Evolutionary conservation across 495 filamentous ascomycete species (phyloP), one percentile per base, ranked within the genome.

Genomic region (Paragyromitra xinjiangensis): DNA sequence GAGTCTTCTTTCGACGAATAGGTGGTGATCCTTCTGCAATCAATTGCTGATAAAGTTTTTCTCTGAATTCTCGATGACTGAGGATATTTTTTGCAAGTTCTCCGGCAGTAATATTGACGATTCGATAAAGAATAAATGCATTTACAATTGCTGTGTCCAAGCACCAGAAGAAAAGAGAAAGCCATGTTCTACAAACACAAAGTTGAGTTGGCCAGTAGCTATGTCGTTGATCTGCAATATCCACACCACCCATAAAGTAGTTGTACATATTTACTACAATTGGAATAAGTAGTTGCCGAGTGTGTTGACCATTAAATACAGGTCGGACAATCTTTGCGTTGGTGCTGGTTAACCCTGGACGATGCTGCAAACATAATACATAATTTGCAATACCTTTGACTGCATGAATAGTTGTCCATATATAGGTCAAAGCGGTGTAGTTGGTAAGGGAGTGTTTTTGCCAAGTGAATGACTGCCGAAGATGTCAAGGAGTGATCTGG

Each of bases 141-240:
- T 74, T 74, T 5, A 70, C 39, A 48, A 76, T 53, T 6, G 45
- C 63, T 70, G 75, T 72, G 71, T 83, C 72, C 42, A 83, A 64
- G 64, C 77, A 71, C 69, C 65, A 81, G 51, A 73, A 82, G 59
- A 82, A 78, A 0, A 82, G 34, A 26, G 78, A 69, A 66, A 77
- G 78, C 71, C 56, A 83, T 39, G 50, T 81, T 11, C 70, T 9
- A 29, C 48, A 59, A 62, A 68, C 73, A 6, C 22, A 1, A 26
- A 69, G 39, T 22, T 83, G 75, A 56, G 69, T 78, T 39, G 67
- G 58, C 61, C 81, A 83, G 39, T 74, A 75, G 55, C 73, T 73
- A n/a, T 64, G 45, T 11, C 69, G 40, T 24, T 80, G 71, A 64
- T 81, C 80, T n/a, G 70, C 75, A 56, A 83, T 73, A 75, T 81